A percentile compares a stretch with the other conserved stretches of the same genome.
Evolutionary conservation across 306 rosid genomes (phyloP).

Genomic region (Arachis hypogaea): DNA sequence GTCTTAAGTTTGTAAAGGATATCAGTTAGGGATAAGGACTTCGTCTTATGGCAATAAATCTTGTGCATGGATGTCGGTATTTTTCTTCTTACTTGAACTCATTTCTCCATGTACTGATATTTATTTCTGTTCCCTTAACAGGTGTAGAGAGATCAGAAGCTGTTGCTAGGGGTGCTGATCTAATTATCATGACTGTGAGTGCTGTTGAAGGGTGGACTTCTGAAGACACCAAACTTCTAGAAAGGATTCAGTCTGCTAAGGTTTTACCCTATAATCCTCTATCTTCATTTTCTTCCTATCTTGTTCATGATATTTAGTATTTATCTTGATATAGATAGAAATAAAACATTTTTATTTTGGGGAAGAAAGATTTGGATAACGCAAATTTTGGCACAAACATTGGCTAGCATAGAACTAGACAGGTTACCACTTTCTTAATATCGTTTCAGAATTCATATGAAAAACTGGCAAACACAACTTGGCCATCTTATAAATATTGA

Average conservation of each 20-base stretch:
- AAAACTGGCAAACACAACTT: constrained; percentile 15
- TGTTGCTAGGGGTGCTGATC: constrained; percentile 89
- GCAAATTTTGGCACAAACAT: background rate
- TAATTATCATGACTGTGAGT: constrained; percentile 81
- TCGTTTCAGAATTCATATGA: constrained; percentile 7
- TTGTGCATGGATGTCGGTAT: constrained; percentile 9
- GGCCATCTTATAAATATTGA: constrained; percentile 9
- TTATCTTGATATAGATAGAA: constrained; percentile 15
- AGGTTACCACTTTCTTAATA: constrained; percentile 1
- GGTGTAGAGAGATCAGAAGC: constrained; percentile 98
- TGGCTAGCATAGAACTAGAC: constrained; percentile 13
- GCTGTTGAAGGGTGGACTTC: constrained; percentile 90
- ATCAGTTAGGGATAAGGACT: background rate
- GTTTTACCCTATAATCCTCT: constrained; percentile 43
- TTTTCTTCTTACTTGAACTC: constrained; percentile 16
- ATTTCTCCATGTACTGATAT: constrained; percentile 24
- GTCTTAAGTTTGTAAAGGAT: background rate
- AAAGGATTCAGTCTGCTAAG: constrained; percentile 77
- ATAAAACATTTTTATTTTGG: constrained; percentile 9
- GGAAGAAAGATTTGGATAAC: constrained; percentile 8
- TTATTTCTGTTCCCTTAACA: constrained; percentile 42
- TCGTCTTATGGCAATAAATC: constrained; percentile 17
- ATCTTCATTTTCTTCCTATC: constrained; percentile 3
- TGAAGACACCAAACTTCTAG: constrained; percentile 78
- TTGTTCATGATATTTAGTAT: constrained; percentile 36